Evolutionary conservation across 2,329 filamentous ascomycete genomes (phyloP).

Genomic region (Lomentospora prolificans): DNA sequence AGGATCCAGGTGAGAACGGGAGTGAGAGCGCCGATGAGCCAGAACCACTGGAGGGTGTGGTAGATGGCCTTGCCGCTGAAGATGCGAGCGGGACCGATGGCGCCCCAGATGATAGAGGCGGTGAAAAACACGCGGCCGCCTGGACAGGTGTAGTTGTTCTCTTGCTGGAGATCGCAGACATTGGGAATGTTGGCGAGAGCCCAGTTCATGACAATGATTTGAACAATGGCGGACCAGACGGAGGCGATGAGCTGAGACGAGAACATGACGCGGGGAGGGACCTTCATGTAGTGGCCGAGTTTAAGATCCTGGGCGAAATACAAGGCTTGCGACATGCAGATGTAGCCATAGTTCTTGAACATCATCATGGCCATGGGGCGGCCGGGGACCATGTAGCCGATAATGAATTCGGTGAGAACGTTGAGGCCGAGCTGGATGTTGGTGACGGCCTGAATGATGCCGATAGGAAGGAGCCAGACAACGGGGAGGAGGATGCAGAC

Average conservation of each 20-base stretch:
- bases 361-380: slow-evolving; percentile 66
- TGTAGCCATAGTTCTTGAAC: slow-evolving; percentile 66
- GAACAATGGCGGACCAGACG: slow-evolving; percentile 51
- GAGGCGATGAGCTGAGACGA: slow-evolving; percentile 49
- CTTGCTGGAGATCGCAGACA: slow-evolving; percentile 45
- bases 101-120: slow-evolving; percentile 62
- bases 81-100: slow-evolving; percentile 61
- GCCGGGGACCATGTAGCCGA: slow-evolving; percentile 65
- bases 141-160: slow-evolving; percentile 47
- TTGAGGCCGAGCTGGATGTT: slow-evolving; percentile 58
- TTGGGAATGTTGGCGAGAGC: slow-evolving; percentile 50
- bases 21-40: slow-evolving; percentile 53
- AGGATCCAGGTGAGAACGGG: slow-evolving; percentile 55
- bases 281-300: slow-evolving; percentile 60
- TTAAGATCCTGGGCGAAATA: slow-evolving; percentile 59
- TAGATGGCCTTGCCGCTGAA: slow-evolving; percentile 57
- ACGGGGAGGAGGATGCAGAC: slow-evolving; percentile 48
- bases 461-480: slow-evolving; percentile 50
- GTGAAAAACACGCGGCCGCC: slow-evolving; percentile 53
- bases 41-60: slow-evolving; percentile 58
- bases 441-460: slow-evolving; percentile 51
- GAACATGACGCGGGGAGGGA: slow-evolving; percentile 53
- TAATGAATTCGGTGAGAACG: slow-evolving; percentile 62
- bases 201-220: slow-evolving; percentile 58
- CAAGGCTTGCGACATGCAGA: slow-evolving; percentile 56